Percentiles rank a stretch among this genome's conserved stretches.
Evolutionary conservation across 345 rosid genomes (phyloP).

Genomic region (Eucalyptus pumila): DNA sequence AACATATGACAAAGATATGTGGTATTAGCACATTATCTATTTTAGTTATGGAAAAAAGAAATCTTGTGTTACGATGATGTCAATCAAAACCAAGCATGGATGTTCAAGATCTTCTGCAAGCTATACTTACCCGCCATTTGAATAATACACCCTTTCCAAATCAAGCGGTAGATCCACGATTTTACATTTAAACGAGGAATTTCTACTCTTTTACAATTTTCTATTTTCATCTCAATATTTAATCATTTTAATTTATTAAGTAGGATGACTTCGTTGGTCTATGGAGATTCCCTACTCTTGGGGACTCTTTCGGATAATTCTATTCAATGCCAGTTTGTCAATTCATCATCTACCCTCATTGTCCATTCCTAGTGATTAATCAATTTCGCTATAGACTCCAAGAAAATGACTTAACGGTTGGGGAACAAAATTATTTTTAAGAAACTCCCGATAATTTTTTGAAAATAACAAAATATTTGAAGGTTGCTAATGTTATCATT

Average conservation of each 20-base stretch:
- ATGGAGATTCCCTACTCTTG: neutral
- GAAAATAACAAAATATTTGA: neutral
- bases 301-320: neutral
- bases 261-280: neutral
- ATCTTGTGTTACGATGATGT: neutral
- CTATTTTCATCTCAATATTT: neutral
- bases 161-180: neutral
- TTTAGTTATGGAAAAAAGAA: neutral
- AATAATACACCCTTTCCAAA: neutral
- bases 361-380: neutral
- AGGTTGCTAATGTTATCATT: neutral
- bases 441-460: neutral
- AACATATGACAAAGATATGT: neutral
- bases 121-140: neutral
- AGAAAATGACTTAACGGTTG: neutral
- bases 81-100: neutral
- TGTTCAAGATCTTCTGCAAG: neutral
- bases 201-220: neutral
- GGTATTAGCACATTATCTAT: neutral
- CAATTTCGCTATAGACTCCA: neutral
- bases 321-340: neutral
- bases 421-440: neutral
- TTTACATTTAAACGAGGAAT: neutral
- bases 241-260: neutral
- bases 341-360: neutral